Conservation (phyloP, 768 basidiomycete genomes). For the Tricholoma bakamatsutake region DNA sequence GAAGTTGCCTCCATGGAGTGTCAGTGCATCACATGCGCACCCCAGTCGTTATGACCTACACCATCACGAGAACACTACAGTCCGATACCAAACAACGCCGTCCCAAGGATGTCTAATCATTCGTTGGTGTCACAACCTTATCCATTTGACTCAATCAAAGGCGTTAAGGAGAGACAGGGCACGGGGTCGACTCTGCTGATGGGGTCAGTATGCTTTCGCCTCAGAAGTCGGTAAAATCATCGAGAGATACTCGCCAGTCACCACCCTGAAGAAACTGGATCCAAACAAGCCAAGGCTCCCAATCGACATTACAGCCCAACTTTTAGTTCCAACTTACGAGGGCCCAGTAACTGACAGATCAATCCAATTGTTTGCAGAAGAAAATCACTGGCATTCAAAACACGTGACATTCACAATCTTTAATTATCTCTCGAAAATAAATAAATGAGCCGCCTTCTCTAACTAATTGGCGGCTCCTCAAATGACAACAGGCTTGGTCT, state of each 20-base stretch:
- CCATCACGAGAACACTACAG: neutral
- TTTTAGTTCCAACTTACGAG: neutral
- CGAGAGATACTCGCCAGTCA: too few species aligned
- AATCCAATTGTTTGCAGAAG: neutral
- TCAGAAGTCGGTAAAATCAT: too few species aligned
- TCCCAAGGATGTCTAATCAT: too few species aligned
- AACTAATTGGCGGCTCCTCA: conserved; percentile 12
- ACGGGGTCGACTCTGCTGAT: too few species aligned
- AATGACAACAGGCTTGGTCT: conserved; percentile 34
- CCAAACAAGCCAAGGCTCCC: neutral
- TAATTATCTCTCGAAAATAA: too few species aligned
- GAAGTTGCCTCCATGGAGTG: neutral
- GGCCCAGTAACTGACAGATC: neutral
- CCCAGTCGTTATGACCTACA: neutral
- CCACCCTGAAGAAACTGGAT: too few species aligned
- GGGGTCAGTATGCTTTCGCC: too few species aligned
- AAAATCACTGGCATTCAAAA: neutral
- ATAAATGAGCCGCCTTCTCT: neutral
- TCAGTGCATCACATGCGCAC: neutral
- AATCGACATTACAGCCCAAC: neutral
- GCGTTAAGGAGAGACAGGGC: neutral
- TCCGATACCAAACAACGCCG: neutral
- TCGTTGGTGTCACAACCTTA: too few species aligned
- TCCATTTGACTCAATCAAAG: neutral
- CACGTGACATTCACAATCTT: neutral